phyloP scores from a whole-genome alignment of 2,329 filamentous ascomycete species.

The Aotearoamyces nothofagi region DNA sequence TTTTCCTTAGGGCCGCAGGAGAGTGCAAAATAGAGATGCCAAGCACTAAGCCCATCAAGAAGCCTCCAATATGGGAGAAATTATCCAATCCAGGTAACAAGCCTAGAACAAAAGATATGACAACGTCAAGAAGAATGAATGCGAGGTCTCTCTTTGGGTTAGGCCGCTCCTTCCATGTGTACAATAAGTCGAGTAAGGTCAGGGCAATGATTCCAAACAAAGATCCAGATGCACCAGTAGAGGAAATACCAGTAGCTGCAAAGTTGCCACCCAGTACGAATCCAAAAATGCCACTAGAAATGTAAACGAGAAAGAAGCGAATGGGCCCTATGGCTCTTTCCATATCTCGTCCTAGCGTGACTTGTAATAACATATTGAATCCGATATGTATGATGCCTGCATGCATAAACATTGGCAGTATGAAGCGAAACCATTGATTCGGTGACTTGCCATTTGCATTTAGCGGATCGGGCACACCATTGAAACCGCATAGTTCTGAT shows the following conservation, averaged over 20 bases:
- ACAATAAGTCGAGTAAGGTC: slow-evolving; percentile 75
- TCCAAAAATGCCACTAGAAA: slow-evolving; percentile 85
- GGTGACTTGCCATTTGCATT: slow-evolving; percentile 35
- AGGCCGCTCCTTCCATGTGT: slow-evolving; percentile 72
- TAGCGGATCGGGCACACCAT: slow-evolving; percentile 53
- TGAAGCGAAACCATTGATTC: slow-evolving; percentile 96
- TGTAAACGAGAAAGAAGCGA: slow-evolving; percentile 79
- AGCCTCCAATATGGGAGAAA: slow-evolving; percentile 93
- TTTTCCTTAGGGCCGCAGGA: slow-evolving; percentile 61
- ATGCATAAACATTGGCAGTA: slow-evolving; percentile 88
- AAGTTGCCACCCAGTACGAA: slow-evolving; percentile 93
- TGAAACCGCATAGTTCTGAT: slow-evolving; percentile 71
- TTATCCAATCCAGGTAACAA: slow-evolving; percentile 90
- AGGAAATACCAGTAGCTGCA: slow-evolving; percentile 65
- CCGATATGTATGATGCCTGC: slow-evolving; percentile 87
- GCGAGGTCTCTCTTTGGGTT: slow-evolving; percentile 71
- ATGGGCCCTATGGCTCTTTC: slow-evolving; percentile 79
- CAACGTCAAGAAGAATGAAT: slow-evolving; percentile 72
- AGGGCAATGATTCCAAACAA: slow-evolving; percentile 88
- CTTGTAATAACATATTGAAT: slow-evolving; percentile 86
- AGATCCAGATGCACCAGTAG: slow-evolving; percentile 76
- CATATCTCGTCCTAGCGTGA: slow-evolving; percentile 85
- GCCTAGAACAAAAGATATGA: slow-evolving; percentile 83
- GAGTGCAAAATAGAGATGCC: slow-evolving; percentile 83
- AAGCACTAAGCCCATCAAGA: slow-evolving; percentile 77